Base-by-base conservation (phyloP, 805 yeast genomes). In the Ogataea philodendri region DNA sequence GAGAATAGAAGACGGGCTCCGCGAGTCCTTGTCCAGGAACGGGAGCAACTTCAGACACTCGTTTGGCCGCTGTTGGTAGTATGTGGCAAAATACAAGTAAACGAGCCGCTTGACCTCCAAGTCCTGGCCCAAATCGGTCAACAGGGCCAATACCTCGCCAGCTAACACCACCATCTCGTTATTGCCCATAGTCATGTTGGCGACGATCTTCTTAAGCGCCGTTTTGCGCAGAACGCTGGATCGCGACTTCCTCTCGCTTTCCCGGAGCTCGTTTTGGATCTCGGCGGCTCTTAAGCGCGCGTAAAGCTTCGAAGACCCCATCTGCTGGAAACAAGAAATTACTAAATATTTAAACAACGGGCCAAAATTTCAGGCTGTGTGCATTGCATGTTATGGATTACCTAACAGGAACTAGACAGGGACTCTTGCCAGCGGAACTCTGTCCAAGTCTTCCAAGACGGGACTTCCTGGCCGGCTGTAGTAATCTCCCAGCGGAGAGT, bases 181-280 rank as follows among this genome's bases (percentile, higher is more conserved):
- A 57, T 85, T 86, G 32, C 88, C 87, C 60, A 87, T 69, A 5
- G 94, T 81, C 59, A 87, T 72, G 59, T 88, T 89, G 26, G 95
- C 90, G 6, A 89, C 69, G 17, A 87, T 72, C 51, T 83, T 84
- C 57, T 80, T 81, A 51, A 90, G 56, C 1, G 79, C 70, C 8
- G 65, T 61, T 48, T 72, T 76, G 44, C 59, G 65, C n/a, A 60
- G 38, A 3, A 49, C 54, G 15, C 56, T 52, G 3, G 61, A 48
- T 33, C 59, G 65, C 13, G 62, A 49, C 48, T 67, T 69, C 53
- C 66, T 70, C 41, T 63, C 66, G 17, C 65, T 49, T 9, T 47
- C 50, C 11, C 42, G 45, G 13, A 61, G 46, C 33, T 63, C 69
- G 9, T 48, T 39, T 8, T 45, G 35, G 2, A 63, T 37, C 34